A percentile compares a stretch with the other conserved stretches of the same genome.
Conservation (phyloP, 2,329 filamentous ascomycete species). For the Fusarium heterosporum region DNA sequence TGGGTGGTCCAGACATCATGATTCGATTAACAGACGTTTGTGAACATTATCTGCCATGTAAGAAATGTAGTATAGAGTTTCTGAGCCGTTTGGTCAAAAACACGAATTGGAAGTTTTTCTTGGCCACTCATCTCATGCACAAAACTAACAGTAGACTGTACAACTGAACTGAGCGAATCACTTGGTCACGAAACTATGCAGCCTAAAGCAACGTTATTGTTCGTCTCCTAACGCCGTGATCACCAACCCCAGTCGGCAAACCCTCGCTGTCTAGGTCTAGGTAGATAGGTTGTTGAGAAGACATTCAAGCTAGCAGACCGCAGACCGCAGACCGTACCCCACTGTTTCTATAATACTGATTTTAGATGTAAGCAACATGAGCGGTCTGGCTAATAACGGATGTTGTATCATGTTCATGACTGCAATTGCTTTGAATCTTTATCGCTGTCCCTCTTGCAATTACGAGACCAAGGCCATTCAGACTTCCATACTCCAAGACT, state of each 20-base stretch:
- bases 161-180: neutral
- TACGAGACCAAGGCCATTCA: neutral
- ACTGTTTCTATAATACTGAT: conserved; percentile 22
- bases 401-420: neutral
- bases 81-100: neutral
- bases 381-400: conserved; percentile 23
- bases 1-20: conserved; percentile 37
- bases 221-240: neutral
- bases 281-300: too few species aligned
- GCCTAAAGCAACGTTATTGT: neutral
- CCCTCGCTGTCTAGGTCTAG: neutral
- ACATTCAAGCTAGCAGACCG: conserved; percentile 19
- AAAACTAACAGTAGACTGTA: neutral
- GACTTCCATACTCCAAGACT: neutral
- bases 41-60: neutral
- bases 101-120: neutral
- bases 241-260: too few species aligned
- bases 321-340: conserved; percentile 14
- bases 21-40: conserved; percentile 13
- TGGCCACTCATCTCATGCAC: neutral
- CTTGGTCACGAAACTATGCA: neutral
- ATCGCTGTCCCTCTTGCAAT: neutral
- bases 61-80: too few species aligned
- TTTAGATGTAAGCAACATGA: conserved; percentile 19
- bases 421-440: conserved; percentile 2